Evolutionary conservation across 345 rosid species (phyloP), one percentile per base, ranked within the genome.

Genomic region (Murraya koenigii): DNA sequence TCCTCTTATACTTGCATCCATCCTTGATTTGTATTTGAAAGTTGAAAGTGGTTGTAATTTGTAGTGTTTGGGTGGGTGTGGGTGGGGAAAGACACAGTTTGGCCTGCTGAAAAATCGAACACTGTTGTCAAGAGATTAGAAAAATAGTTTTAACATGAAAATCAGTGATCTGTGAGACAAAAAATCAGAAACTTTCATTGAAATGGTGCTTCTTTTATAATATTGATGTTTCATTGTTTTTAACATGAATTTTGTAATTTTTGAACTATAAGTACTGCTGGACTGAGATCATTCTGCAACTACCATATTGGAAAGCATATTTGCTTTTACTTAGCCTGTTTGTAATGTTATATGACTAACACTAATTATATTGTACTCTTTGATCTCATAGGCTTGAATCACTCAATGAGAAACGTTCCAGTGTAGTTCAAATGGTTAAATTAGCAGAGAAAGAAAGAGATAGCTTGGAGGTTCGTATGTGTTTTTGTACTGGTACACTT

Each of bases 401-500:
- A 69, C 94, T 96, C 76, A 91, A 88, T 76, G 99, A 94, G 72
- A 91, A 88, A 82, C 89, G 99, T 74, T 89, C 97, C 64, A 93
- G 99, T 80, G 98, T 96, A 71, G 99, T 96, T 73, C 99, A 94
- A 80, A 91, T 96, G 97, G 99, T 96, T 80, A 96, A 96, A 83
- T 66, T 96, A 81, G 95, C 97, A 5, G 99, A 96, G 85, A 96
- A 94, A 84, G 99, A 96, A 87, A 89, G 97, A 85, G 97, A 96
- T 74, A 79, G 86, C 85, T 87, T 96, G 88, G 98, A 96, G 99
- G 99, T 96, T 83, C 49, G 87, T 87, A 59, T 55, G 33, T 78
- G 54, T 64, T 82, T 36, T 69, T 69, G 30, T n/a, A 30, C 70
- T 69, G 26, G 39, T 38, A 22, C 36, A 41, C 75, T 36, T n/a